phyloP scores from a whole-genome alignment of 352 stramenopile genomes.

The Phytopythium mirpurense region DNA sequence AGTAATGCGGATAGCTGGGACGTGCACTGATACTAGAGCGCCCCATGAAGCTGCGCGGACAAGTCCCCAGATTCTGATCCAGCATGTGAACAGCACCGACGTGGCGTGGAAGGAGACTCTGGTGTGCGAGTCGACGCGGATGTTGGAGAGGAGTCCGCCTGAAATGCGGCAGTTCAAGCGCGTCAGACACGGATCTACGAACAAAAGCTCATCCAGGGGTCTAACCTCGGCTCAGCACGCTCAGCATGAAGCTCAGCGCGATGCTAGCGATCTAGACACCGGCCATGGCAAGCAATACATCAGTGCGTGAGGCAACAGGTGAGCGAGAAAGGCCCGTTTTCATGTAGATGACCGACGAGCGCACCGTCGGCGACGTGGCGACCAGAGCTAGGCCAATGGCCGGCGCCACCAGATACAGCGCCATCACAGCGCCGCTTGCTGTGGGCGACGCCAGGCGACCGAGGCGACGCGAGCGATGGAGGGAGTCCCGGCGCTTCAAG shows the following conservation, averaged over 20 bases:
- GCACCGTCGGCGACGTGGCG: neutral
- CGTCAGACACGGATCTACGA: neutral
- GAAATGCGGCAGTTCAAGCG: neutral
- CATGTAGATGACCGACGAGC: neutral
- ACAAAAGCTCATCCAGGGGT: neutral
- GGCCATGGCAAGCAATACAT: neutral
- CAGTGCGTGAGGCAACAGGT: neutral
- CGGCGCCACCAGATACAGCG: neutral
- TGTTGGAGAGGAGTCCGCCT: constrained; percentile 49
- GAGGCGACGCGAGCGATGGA: too few relatives aligned
- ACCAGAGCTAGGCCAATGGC: neutral
- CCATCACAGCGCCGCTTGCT: neutral
- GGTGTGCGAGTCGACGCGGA: constrained; percentile 28
- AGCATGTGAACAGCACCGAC: constrained; percentile 43
- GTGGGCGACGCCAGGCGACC: too few relatives aligned
- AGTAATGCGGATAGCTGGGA: constrained; percentile 27
- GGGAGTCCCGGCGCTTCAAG: too few relatives aligned
- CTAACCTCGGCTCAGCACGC: constrained; percentile 14
- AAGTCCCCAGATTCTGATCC: constrained; percentile 46
- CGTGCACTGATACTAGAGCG: constrained; percentile 35
- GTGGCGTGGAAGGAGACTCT: constrained; percentile 37
- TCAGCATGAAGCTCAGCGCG: constrained; percentile 6
- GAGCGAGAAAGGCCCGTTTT: neutral
- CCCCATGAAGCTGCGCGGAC: constrained; percentile 34
- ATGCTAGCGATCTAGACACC: neutral